A percentile compares a stretch with the other conserved stretches of the same genome.
These are phyloP conservation scores for Dendrobium chrysotoxum DNA, from an alignment of 106 monocot species.

Conservation along the genomic window DNA sequence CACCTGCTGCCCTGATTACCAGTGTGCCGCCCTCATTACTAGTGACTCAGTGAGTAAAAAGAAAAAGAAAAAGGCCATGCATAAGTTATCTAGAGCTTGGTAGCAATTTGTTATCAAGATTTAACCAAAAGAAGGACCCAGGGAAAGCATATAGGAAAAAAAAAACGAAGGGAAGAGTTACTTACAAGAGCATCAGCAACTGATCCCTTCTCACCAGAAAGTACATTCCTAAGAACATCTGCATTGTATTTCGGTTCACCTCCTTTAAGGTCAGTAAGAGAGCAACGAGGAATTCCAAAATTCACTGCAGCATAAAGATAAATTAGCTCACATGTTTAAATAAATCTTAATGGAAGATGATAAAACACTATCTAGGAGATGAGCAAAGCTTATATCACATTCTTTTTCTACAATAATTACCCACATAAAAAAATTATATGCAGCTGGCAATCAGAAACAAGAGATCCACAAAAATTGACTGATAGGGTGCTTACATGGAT, in stretches of 20 bases:
- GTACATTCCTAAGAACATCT: slow-evolving; percentile 60
- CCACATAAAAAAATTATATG: neutral
- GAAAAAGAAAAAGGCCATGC: too few species aligned
- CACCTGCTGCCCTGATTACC: neutral
- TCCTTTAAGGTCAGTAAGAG: slow-evolving; percentile 58
- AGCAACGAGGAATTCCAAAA: slow-evolving; percentile 90
- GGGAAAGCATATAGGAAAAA: neutral
- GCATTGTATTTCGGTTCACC: slow-evolving; percentile 87
- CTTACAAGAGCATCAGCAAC: slow-evolving; percentile 83
- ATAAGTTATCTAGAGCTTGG: neutral
- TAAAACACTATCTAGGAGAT: neutral
- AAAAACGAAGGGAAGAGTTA: neutral
- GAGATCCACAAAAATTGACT: neutral
- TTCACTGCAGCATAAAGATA: slow-evolving; percentile 46
- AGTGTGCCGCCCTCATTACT: neutral
- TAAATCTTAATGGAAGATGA: neutral
- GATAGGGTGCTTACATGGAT: slow-evolving; percentile 58
- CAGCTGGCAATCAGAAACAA: neutral
- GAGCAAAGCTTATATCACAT: neutral
- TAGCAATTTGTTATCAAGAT: neutral
- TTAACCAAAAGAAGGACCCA: neutral
- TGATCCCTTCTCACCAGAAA: slow-evolving; percentile 71
- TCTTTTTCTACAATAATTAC: neutral
- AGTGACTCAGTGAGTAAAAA: neutral
- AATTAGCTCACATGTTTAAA: neutral